phyloP scores from a whole-genome alignment of 2,329 filamentous ascomycete genomes.

The Neofusicoccum laricinum region DNA sequence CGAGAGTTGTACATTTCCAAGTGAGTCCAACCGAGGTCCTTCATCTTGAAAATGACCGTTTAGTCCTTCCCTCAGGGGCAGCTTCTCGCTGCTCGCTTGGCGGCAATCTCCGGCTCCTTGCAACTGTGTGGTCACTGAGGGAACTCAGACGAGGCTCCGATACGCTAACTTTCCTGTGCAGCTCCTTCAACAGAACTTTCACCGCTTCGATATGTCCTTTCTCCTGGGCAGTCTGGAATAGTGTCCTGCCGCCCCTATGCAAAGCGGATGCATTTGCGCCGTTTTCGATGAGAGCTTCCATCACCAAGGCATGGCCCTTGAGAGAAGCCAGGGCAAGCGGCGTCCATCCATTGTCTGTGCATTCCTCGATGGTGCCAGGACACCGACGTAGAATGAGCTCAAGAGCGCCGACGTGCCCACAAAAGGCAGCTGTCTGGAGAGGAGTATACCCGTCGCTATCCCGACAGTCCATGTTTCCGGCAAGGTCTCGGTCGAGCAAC shows the following conservation, averaged over 20 bases:
- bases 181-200: not conserved
- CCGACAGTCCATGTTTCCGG: not conserved
- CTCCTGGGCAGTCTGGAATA: not conserved
- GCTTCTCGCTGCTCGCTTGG: no score
- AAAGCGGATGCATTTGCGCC: not conserved
- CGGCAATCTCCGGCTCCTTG: no score
- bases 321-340: not conserved
- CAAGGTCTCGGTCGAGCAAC: not conserved
- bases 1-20: no score
- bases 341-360: not conserved
- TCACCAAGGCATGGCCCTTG: not conserved
- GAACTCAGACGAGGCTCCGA: not conserved
- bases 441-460: fast-evolving
- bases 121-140: no score
- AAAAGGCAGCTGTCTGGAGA: not conserved
- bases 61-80: no score
- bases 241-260: fast-evolving
- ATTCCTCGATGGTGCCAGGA: not conserved
- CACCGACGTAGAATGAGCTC: not conserved
- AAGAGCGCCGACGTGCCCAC: not conserved
- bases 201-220: not conserved
- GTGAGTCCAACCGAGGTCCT: no score
- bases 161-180: not conserved
- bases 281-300: not conserved
- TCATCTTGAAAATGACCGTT: no score